Conservation (phyloP, 805 yeast genomes). For the Monosporozyma unispora region DNA sequence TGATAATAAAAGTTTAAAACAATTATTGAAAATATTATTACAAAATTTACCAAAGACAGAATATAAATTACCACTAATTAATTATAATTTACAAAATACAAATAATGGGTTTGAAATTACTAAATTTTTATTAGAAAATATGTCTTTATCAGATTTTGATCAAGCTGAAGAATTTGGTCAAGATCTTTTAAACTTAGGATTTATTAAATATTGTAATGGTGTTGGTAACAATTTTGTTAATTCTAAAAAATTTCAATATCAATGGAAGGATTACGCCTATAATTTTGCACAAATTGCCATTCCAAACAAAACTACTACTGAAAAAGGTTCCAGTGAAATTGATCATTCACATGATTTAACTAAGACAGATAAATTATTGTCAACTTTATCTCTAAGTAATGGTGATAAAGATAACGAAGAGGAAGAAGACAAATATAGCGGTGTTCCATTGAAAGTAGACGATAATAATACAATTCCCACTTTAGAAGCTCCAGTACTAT, state of each 20-base stretch:
- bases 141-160: conserved; percentile 35
- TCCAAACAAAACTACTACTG: neutral
- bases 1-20: conserved; percentile 31
- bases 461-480: neutral
- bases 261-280: conserved; percentile 69
- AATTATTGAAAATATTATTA: conserved; percentile 36
- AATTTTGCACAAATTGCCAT: conserved; percentile 38
- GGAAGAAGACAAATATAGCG: neutral
- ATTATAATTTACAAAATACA: conserved; percentile 23
- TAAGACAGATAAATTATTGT: neutral
- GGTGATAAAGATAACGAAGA: neutral
- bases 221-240: conserved; percentile 71
- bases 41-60: conserved; percentile 43
- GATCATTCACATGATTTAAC: neutral
- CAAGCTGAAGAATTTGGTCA: conserved; percentile 70
- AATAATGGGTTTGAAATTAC: conserved; percentile 29
- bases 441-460: neutral
- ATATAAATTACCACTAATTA: conserved; percentile 54
- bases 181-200: conserved; percentile 53
- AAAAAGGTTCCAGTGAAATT: neutral
- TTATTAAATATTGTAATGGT: conserved; percentile 41
- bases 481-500: conserved; percentile 12
- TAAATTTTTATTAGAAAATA: conserved; percentile 21
- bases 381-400: neutral
- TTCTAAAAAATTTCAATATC: conserved; percentile 64